Evolutionary conservation across 495 filamentous ascomycete species (phyloP), one percentile per base, ranked within the genome.

Genomic region (Sordaria brevicollis): DNA sequence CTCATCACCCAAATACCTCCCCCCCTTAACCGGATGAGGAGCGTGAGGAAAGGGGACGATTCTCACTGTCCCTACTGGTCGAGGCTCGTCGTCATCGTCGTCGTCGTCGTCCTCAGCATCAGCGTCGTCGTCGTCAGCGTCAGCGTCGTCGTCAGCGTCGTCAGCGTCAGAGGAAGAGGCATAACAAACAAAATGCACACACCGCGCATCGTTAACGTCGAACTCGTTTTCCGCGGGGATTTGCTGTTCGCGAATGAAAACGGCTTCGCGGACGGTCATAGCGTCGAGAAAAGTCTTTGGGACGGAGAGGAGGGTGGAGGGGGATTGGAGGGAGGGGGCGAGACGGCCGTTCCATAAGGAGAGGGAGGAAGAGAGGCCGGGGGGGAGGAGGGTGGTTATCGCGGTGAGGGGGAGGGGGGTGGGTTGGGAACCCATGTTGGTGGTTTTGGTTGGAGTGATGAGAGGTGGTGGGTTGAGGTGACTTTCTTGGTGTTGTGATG

Each of bases 231-330:
- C 86, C 0, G 87, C 77, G 0, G 90, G 85, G 34, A 91, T 86
- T 11, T 82, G 72, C 73, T 97, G 94, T 78, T 96, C 93, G 25
- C 84, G 69, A 15, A 93, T 87, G 78, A 92, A 97, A 72, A 97
- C 94, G 36, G 80, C 76, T 69, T 89, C 83, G 67, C 94, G 91
- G 66, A 98, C 87, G 31, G 80, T 74, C 88, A 97, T 91, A 71
- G 92, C 92, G 74, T 94, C 91, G 67, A 83, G 78, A 82, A 97
- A 95, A 72, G 82, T 74, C 19, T 79, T 77, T 0, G 91, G 89
- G 66, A 89, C 78, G 57, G 79, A 71, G n/a, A 72, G 29, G 66
- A 13, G 31, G 4, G 34, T 25, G 13, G 67, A 54, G 13, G 39
- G n/a, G 21, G 35, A 35, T n/a, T 74, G 70, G 2, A 35, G 62